Base-by-base conservation (phyloP, 768 basidiomycete species). In the Leucosporidium creatinivorum region DNA sequence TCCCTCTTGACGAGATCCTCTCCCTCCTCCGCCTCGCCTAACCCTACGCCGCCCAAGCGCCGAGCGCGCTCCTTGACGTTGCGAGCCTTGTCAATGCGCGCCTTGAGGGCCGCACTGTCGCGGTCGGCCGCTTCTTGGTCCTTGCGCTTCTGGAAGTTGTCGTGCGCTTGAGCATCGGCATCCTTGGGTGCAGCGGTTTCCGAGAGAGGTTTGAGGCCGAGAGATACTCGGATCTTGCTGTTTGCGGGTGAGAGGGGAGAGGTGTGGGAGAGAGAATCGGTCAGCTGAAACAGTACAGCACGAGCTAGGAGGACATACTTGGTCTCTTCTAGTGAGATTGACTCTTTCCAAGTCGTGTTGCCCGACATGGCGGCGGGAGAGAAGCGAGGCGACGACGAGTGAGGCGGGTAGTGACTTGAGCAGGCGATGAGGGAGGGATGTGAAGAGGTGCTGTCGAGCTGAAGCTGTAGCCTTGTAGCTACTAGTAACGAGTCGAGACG, bases 41-140 rank as follows among this genome's bases (percentile, higher is more conserved):
- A 87, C 72, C 93, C 94, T 76, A 87, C 78, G 75, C 96, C 96
- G 80, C 87, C 89, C 78, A 98, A 87, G 80, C 89, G 88, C 74
- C 89, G 83, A 81, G 90, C 86, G 76, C 98, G 87, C 79, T 96
- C 94, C 75, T 86, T 86, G 79, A 87, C 85, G 82, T 98, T 98
- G 81, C 88, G 88, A 80, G 93, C 88, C 86, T 91, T 93, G 80
- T 89, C 86, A 81, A 94, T 63, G 85, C 76, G 81, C 81, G 76
- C 90, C 86, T 78, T 67, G 64, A 82, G 81, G 77, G 81, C 93
- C 89, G 89, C 91, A 78, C 86, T 78, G 76, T 90, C 85, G 70
- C 84, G 84, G 58, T 86, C 86, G 76, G 88, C 85, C 30, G 80
- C 81, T 75, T 89, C 88, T 61, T 81, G 79, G 62, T 89, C 87